Conservation (phyloP, 169 alveolate species). For the Eimeria zaria region DNA sequence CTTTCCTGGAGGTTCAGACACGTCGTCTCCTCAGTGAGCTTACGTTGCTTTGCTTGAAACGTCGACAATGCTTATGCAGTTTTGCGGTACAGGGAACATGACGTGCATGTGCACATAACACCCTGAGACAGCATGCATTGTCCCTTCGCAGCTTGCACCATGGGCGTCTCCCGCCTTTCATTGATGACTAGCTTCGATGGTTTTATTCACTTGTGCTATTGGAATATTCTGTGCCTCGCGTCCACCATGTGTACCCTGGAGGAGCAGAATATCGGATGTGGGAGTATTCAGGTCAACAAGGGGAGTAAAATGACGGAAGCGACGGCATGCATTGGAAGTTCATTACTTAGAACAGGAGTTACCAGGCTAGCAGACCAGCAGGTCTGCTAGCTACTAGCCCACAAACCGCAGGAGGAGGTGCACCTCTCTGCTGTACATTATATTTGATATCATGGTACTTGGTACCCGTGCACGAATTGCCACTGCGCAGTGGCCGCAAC, state of each 20-base stretch:
- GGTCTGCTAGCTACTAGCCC: neutral
- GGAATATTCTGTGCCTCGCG: neutral
- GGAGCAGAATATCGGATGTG: too few species aligned
- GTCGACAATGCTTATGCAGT: neutral
- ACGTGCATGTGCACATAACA: neutral
- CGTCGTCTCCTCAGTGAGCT: neutral
- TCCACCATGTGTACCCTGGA: neutral
- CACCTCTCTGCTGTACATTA: neutral
- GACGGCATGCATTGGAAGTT: neutral
- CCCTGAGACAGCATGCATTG: neutral
- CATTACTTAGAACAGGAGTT: neutral
- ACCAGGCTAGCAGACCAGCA: neutral
- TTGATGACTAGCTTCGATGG: neutral
- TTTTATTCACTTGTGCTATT: neutral
- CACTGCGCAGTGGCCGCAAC: neutral
- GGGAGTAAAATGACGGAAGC: neutral
- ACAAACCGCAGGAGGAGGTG: neutral
- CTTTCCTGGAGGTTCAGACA: neutral
- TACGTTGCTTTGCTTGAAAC: neutral
- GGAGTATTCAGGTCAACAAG: neutral
- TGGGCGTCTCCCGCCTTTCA: neutral
- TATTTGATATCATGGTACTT: neutral
- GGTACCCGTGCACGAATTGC: neutral
- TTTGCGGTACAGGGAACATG: neutral
- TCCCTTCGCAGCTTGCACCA: neutral